phyloP scores from a whole-genome alignment of 805 yeast species.

The Metschnikowia koreensis region DNA sequence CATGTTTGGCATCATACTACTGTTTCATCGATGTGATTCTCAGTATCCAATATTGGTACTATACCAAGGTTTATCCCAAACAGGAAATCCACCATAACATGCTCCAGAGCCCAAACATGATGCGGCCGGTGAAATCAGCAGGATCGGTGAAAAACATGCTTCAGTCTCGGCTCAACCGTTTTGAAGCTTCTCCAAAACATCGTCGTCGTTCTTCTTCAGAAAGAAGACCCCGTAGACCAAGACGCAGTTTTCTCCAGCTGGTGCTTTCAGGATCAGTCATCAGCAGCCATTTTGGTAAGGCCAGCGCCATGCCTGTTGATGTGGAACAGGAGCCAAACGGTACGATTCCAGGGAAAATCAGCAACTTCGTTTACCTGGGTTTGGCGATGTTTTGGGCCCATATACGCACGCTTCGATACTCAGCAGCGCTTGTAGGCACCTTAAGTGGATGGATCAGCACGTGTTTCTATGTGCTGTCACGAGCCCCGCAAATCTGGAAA shows the following conservation, averaged over 20 bases:
- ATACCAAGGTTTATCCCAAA: conserved; percentile 19
- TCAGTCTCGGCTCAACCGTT: conserved; percentile 22
- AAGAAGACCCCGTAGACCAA: conserved; percentile 1
- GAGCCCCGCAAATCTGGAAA: conserved; percentile 37
- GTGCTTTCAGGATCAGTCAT: conserved; percentile 16
- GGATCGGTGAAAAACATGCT: conserved; percentile 9
- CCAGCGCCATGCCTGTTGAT: conserved; percentile 10
- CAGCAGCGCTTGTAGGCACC: conserved; percentile 23
- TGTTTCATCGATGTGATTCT: conserved; percentile 32
- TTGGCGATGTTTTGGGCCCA: background rate
- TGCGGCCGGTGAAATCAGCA: conserved; percentile 21
- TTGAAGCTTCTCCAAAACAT: conserved; percentile 16
- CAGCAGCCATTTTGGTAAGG: conserved; percentile 15
- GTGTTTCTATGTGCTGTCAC: conserved; percentile 28
- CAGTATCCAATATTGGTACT: conserved; percentile 20
- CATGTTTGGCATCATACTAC: conserved; percentile 68
- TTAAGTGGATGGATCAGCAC: conserved; percentile 36
- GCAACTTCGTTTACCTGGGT: background rate
- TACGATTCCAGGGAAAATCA: too few species aligned
- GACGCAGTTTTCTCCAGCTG: conserved; percentile 12
- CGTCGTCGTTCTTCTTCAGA: conserved; percentile 3
- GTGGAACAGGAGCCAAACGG: background rate
- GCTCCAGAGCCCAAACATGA: conserved; percentile 38
- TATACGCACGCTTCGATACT: conserved; percentile 1
- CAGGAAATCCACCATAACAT: conserved; percentile 41